Conservation (phyloP, 2,329 filamentous ascomycete genomes). For the Colletotrichum tabaci region DNA sequence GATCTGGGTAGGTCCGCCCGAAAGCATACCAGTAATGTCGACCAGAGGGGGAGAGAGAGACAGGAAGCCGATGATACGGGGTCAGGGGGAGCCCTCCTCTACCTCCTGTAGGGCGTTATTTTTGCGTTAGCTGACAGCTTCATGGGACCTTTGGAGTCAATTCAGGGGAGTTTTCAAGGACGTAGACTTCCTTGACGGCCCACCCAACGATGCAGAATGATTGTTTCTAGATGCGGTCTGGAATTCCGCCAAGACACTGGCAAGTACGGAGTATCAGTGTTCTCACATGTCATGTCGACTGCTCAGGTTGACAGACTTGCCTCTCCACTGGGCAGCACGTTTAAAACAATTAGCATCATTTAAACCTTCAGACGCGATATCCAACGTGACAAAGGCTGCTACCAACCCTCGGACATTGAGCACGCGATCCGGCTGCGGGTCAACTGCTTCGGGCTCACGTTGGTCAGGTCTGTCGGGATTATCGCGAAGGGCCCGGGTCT, state of each 20-base stretch:
- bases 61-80: not conserved
- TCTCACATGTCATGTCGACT: no score
- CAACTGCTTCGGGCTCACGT: not conserved
- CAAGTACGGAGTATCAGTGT: no score
- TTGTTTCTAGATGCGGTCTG: no score
- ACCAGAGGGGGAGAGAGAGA: not conserved
- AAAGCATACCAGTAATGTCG: not conserved
- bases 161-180: not conserved
- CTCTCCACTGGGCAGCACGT: no score
- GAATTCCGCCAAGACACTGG: no score
- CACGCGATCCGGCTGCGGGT: not conserved
- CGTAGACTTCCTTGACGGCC: no score
- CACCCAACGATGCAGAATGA: no score
- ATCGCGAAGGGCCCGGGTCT: not conserved
- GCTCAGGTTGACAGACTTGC: no score
- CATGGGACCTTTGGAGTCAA: no score
- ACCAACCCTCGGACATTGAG: not conserved
- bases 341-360: no score
- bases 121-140: conserved; percentile 1
- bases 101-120: not conserved
- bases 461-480: not conserved
- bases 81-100: not conserved
- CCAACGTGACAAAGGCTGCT: not conserved
- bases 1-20: not conserved
- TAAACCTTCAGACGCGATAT: not conserved